Conservation (phyloP, 2,329 filamentous ascomycete genomes). For the Aureobasidium zeae region DNA sequence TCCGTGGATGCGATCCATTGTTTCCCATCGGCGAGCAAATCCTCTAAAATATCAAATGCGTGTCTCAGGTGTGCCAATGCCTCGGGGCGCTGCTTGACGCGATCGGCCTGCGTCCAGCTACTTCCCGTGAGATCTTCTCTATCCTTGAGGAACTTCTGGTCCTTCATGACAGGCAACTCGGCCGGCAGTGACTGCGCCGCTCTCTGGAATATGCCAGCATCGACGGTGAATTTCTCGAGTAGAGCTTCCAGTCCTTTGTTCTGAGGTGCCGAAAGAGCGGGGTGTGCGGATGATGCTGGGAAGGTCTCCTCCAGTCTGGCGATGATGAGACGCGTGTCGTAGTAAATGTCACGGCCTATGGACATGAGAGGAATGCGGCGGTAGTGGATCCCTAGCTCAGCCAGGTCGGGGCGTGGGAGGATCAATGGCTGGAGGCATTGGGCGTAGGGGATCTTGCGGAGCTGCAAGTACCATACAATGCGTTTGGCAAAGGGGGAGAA, state of each 20-base stretch:
- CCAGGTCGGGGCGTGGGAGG: conserved; percentile 57
- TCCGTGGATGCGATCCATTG: conserved; percentile 51
- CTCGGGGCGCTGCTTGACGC: conserved; percentile 42
- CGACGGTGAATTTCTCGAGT: conserved; percentile 47
- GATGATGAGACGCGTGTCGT: conserved; percentile 61
- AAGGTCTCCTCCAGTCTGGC: conserved; percentile 52
- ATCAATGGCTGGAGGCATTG: conserved; percentile 62
- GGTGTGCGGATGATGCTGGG: conserved; percentile 28
- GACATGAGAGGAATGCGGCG: conserved; percentile 60
- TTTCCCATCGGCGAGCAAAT: conserved; percentile 55
- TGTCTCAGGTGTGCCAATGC: conserved; percentile 47
- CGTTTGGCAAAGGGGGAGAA: conserved; percentile 56
- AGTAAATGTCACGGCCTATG: conserved; percentile 59
- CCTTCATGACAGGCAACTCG: conserved; percentile 44
- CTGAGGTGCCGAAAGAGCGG: conserved; percentile 29
- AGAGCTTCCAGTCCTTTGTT: conserved; percentile 43
- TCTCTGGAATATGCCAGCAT: conserved; percentile 48
- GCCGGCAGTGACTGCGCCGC: conserved; percentile 49
- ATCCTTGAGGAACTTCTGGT: conserved; percentile 54
- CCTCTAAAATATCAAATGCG: conserved; percentile 52
- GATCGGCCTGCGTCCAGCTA: conserved; percentile 32
- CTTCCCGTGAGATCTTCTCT: conserved; percentile 38
- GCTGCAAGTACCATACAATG: conserved; percentile 57
- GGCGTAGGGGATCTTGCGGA: conserved; percentile 55
- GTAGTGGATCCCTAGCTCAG: conserved; percentile 53